Evolutionary conservation across 1,284 basidiomycete genomes (phyloP).

Genomic region (Fomitopsis betulina): DNA sequence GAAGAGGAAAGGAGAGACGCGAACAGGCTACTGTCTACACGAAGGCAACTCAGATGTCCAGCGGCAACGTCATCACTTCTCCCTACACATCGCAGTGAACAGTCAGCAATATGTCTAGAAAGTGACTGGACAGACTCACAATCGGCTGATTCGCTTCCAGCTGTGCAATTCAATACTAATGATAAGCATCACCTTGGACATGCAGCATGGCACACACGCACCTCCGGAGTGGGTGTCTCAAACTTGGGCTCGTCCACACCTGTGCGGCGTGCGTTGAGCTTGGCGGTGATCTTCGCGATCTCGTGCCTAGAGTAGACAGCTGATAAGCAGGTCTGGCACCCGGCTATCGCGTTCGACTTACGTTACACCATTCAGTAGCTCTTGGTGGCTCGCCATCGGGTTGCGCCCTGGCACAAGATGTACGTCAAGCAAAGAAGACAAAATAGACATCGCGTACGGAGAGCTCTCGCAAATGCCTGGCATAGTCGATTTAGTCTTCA

Average conservation of each 20-base stretch:
- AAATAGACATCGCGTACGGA: constrained; percentile 12
- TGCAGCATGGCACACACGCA: not conserved
- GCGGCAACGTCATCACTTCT: not conserved
- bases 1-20: no score
- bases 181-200: not conserved
- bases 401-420: constrained; percentile 7
- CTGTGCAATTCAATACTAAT: not conserved
- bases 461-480: constrained; percentile 14
- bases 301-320: constrained; percentile 4
- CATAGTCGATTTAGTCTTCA: not conserved
- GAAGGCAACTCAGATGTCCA: not conserved
- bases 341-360: not conserved
- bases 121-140: not conserved
- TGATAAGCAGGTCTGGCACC: not conserved
- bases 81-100: not conserved
- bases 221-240: constrained; percentile 5
- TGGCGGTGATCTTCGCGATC: constrained; percentile 8
- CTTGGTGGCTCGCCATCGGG: constrained; percentile 13
- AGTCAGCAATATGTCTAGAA: not conserved
- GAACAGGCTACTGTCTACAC: no score
- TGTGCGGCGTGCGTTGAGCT: not conserved
- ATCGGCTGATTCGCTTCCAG: constrained; percentile 2
- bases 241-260: not conserved
- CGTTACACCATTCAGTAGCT: constrained; percentile 16
- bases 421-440: not conserved